Conservation (phyloP, 257 asterid species). For the Coffea canephora region DNA sequence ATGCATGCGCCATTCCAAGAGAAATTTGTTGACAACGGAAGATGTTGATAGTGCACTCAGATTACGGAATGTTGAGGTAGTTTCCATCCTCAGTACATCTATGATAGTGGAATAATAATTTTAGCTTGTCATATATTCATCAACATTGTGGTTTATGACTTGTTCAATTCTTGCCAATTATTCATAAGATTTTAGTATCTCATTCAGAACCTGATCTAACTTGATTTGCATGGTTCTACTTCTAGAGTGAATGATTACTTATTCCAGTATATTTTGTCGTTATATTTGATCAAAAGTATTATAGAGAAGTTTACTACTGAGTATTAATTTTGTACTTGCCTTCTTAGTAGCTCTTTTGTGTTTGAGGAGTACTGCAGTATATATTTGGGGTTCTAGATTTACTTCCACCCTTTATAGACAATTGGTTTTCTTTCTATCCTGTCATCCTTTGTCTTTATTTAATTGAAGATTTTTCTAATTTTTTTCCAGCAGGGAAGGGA, state of each 20-base stretch:
- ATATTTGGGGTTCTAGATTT: neutral
- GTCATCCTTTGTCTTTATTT: neutral
- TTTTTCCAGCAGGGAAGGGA: no score
- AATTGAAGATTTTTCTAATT: neutral
- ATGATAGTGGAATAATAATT: neutral
- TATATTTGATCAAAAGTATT: neutral
- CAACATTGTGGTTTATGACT: neutral
- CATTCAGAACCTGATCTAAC: neutral
- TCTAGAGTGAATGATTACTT: neutral
- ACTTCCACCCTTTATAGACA: neutral
- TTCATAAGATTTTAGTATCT: neutral
- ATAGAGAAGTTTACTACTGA: neutral
- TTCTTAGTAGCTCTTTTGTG: neutral
- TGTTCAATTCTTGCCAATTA: neutral
- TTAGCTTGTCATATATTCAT: neutral
- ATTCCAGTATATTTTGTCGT: neutral
- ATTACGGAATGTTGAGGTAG: conserved; percentile 85
- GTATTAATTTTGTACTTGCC: neutral
- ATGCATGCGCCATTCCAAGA: conserved; percentile 97
- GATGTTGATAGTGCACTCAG: conserved; percentile 90
- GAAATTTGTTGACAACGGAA: conserved; percentile 75
- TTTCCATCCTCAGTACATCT: neutral
- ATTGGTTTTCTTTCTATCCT: neutral
- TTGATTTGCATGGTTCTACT: neutral
- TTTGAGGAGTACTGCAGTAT: neutral